Conservation (phyloP, 2,329 filamentous ascomycete species). For the Fusarium beomiforme region DNA sequence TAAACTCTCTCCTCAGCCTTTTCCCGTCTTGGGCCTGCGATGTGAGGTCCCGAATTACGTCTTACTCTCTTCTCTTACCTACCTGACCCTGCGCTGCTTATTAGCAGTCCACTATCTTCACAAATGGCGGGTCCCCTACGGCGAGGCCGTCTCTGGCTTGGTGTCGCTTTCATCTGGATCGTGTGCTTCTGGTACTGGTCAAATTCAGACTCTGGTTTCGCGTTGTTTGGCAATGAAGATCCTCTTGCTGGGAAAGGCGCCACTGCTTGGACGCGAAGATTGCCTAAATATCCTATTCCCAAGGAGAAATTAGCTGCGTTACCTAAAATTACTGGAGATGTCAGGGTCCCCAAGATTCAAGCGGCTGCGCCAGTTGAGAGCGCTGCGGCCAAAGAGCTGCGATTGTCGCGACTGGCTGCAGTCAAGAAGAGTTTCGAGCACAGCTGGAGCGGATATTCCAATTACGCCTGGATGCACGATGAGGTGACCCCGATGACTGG, state of each 20-base stretch:
- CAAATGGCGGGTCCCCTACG: conserved; percentile 34
- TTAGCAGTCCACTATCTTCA: conserved; percentile 13
- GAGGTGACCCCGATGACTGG: conserved; percentile 68
- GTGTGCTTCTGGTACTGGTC: conserved; percentile 42
- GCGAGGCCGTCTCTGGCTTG: conserved; percentile 41
- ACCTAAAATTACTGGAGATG: conserved; percentile 45
- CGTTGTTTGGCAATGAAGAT: conserved; percentile 30
- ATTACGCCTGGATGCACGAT: conserved; percentile 70
- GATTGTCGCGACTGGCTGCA: conserved; percentile 51
- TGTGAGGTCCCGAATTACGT: conserved; percentile 25
- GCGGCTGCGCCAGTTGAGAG: conserved; percentile 48
- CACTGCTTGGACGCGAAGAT: conserved; percentile 37
- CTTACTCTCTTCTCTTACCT: conserved; percentile 12
- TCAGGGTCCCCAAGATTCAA: conserved; percentile 43
- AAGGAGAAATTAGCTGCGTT: conserved; percentile 42
- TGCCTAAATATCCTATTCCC: conserved; percentile 38
- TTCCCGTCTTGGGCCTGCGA: conserved; percentile 26
- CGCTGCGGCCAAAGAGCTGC: conserved; percentile 43
- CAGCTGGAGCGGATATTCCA: conserved; percentile 69
- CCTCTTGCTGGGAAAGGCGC: conserved; percentile 37
- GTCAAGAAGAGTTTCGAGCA: conserved; percentile 63
- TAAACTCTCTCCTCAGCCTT: conserved; percentile 1
- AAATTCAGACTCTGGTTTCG: conserved; percentile 23
- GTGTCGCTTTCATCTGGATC: conserved; percentile 36
- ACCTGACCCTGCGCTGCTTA: conserved; percentile 5